Evolutionary conservation across 805 yeast genomes (phyloP), one percentile per base, ranked within the genome.

Genomic region (Lipomyces japonicus): DNA sequence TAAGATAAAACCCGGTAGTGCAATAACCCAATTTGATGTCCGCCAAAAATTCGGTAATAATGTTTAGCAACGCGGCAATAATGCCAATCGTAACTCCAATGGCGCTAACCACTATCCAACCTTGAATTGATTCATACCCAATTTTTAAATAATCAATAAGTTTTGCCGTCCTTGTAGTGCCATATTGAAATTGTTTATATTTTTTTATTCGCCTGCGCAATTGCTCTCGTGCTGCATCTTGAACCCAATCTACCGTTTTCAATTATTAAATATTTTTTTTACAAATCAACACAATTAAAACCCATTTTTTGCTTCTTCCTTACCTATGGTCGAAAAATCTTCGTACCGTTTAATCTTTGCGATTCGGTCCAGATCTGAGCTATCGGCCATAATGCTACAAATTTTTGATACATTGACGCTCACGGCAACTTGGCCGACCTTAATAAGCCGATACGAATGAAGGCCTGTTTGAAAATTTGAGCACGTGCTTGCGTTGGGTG

Each of bases 21-120:
- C 98, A 93, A 66, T 82, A 79, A 0, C 98, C 98, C 1, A 78
- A 70, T 53, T 88, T 79, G 54, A 89, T 67, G 61, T 83, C 83
- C 2, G 88, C 84, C n/a, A 93, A 68, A 78, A 90, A 88, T 44
- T 87, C 91, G 0, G 97, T 88, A 16, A 88, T 75, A 16, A 91
- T 78, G 61, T 86, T 89, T 46, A 93, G 70, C 16, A 77, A 73
- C 0, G 88, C 95, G 0, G 98, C 97, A 34, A 88, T 82, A 1
- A 78, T 61, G 3, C 99, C 99, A 46, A 90, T 84, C 2, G 75
- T 55, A 0, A 82, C 63, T 0, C 97, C 99, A 51, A 88, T 86
- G 1, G 75, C 59, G 0, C 90, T 83, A 31, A 93, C 70, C 0
- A 85, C 83, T 1, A 88, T 61, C 85, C 97, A 88, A 49, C 78